Evolutionary conservation across 441 rosid species (phyloP).

Genomic region (Bruguiera hainesii): DNA sequence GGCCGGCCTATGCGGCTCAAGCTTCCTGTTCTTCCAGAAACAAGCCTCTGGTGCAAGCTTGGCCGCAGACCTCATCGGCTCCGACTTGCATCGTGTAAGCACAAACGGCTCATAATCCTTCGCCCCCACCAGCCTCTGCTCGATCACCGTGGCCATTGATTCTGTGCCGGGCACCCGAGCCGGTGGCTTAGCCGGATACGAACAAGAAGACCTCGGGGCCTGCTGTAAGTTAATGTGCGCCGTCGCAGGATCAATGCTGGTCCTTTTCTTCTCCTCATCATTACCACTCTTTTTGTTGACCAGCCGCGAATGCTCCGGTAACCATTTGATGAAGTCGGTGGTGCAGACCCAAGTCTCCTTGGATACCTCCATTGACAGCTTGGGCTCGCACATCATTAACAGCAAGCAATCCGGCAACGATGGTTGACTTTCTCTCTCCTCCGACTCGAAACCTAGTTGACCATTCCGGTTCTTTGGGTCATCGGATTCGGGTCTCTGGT

Average conservation of each 20-base stretch:
- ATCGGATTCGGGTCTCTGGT: conserved; percentile 38
- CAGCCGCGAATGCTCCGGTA: conserved; percentile 49
- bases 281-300: conserved; percentile 39
- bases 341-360: conserved; percentile 61
- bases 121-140: conserved; percentile 50
- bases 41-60: conserved; percentile 73
- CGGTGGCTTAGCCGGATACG: conserved; percentile 51
- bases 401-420: conserved; percentile 76
- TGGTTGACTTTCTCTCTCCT: conserved; percentile 28
- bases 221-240: conserved; percentile 36
- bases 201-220: conserved; percentile 78
- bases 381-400: conserved; percentile 94
- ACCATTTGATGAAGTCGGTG: conserved; percentile 51
- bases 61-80: conserved; percentile 64
- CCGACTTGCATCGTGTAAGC: conserved; percentile 88
- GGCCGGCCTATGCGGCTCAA: conserved; percentile 67
- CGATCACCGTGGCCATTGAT: conserved; percentile 43
- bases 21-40: conserved; percentile 87
- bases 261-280: conserved; percentile 39
- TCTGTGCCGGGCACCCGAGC: conserved; percentile 30
- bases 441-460: conserved; percentile 35
- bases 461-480: conserved; percentile 14
- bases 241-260: conserved; percentile 37
- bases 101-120: conserved; percentile 61
- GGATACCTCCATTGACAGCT: conserved; percentile 95